Evolutionary conservation across 108 stramenopile genomes (phyloP).

Genomic region (Nitzschia inconspicua): DNA sequence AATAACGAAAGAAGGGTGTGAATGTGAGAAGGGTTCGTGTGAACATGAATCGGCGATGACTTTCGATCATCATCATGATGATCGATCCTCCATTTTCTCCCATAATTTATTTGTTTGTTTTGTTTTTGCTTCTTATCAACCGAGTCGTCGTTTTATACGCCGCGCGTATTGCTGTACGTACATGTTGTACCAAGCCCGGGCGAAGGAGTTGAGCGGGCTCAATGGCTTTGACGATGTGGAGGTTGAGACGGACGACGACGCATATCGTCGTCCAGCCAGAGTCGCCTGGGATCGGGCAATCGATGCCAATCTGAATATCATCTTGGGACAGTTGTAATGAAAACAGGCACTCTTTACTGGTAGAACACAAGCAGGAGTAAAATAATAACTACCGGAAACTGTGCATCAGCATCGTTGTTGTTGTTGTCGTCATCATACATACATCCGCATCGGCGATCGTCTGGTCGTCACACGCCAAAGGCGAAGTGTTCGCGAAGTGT

Average conservation of each 20-base stretch:
- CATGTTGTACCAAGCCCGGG: slow-evolving; percentile 33
- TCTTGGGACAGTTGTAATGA: neutral
- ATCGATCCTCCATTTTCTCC: neutral
- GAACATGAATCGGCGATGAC: neutral
- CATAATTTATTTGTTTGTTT: neutral
- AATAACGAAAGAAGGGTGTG: neutral
- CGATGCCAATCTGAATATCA: slow-evolving; percentile 26
- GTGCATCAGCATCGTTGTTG: no score
- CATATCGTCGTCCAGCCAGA: slow-evolving; percentile 3
- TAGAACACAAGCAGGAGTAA: neutral
- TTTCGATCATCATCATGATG: neutral
- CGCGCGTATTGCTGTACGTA: slow-evolving; percentile 7
- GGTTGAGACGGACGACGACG: slow-evolving; percentile 12
- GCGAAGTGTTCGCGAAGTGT: neutral
- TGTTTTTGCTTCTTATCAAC: neutral
- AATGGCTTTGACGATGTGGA: neutral
- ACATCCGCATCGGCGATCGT: neutral
- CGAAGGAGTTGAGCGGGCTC: slow-evolving; percentile 21
- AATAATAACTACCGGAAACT: neutral
- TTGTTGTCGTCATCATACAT: no score
- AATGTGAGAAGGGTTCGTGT: neutral
- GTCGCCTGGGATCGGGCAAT: slow-evolving; percentile 19
- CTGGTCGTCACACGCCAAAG: neutral
- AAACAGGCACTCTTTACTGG: neutral
- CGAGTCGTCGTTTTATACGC: neutral